Evolutionary conservation across 345 rosid species (phyloP).

Genomic region (Mallotus nudiflorus): DNA sequence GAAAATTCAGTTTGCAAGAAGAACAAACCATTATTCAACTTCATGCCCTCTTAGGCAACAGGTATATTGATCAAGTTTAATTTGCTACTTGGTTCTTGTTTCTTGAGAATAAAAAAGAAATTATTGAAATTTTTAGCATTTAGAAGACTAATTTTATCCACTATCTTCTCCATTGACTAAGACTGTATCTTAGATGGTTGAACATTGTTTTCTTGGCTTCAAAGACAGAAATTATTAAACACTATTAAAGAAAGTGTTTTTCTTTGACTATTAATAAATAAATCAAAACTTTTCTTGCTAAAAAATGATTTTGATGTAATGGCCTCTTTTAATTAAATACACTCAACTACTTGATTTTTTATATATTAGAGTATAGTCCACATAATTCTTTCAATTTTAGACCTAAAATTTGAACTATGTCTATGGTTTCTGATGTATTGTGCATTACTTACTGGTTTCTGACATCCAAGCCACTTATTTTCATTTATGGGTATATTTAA

Average conservation of each 20-base stretch:
- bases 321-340: conserved; percentile 8
- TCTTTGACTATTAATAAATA: neutral
- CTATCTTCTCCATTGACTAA: neutral
- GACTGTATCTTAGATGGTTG: neutral
- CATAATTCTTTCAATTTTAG: neutral
- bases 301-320: neutral
- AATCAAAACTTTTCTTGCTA: neutral
- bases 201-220: neutral
- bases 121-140: neutral
- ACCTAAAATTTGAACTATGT: neutral
- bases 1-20: conserved; percentile 86
- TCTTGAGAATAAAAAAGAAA: neutral
- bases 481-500: conserved; percentile 9
- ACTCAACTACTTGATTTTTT: conserved; percentile 14
- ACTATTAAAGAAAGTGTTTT: too few species aligned
- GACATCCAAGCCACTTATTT: neutral
- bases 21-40: conserved; percentile 96
- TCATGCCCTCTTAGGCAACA: conserved; percentile 92
- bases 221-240: neutral
- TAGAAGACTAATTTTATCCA: too few species aligned
- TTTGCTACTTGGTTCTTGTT: neutral
- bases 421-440: neutral
- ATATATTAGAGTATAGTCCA: too few species aligned
- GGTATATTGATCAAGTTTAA: conserved; percentile 41
- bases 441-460: conserved; percentile 5